Evolutionary conservation across 1,139 yeast genomes (phyloP), one percentile per base, ranked within the genome.

Genomic region (Nakaseomyces uthaithaninus): DNA sequence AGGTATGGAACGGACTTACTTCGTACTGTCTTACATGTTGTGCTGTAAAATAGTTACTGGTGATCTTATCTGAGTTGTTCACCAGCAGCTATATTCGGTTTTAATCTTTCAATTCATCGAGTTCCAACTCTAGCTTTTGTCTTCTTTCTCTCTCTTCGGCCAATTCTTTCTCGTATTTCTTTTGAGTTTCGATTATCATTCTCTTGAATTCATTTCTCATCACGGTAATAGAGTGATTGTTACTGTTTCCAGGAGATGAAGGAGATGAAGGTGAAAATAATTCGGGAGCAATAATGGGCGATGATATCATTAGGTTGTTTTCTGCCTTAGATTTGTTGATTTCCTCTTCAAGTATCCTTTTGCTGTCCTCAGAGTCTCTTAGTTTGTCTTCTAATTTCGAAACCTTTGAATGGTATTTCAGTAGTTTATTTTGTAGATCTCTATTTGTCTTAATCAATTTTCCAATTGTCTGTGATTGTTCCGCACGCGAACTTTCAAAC

Each of bases 201-300:
- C 53, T 55, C 40, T 55, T 57, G 39, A 59, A 59, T 42, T 59
- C 63, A 33, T 49, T 49, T 40, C 57, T 51, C 57, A 57, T 56
- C 18, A 57, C 51, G 11, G 51, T 41, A 17, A 59, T 45, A 2
- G 60, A 55, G 19, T 49, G 49, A 5, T 55, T 46, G n/a, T 31
- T 44, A 28, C 23, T n/a, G 25, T 31, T 31, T 9, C 25, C n/a
- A 15, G 23, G 44, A 25, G 37, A 43, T 2, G 47, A 43, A 4
- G 52, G 52, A 3, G 53, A 44, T 11, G 45, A 31, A 8, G 49
- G 44, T 28, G 39, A 35, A 42, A 47, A 44, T 17, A 41, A 12
- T n/a, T 40, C 47, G 3, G 38, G 42, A 6, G 44, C 36, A 19
- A 37, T 39, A 15, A 39, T 36, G 3, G 51, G 49, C 12, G 51